Base-by-base conservation (phyloP, 495 filamentous ascomycete genomes). In the Hyphodiscus hymeniophilus region DNA sequence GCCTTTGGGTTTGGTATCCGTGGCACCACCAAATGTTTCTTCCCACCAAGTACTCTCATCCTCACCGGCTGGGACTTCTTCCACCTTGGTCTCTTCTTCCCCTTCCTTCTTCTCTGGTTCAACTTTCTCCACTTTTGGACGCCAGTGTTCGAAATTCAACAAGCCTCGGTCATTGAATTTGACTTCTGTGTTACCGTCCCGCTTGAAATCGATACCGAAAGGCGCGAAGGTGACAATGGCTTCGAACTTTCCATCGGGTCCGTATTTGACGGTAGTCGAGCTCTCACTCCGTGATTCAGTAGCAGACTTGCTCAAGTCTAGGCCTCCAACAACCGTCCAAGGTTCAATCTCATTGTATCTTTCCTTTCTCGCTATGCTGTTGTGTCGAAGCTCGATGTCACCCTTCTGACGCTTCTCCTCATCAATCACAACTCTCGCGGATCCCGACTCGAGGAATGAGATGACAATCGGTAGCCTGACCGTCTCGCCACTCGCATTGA, bases 21-120 rank as follows among this genome's bases (percentile, higher is more conserved):
- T 97, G 60, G 86, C 89, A 47, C 89, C 88, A 43, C 90, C 91
- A 64, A 98, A 97, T 36, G 75, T 75, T 66, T 98, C 92, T 15
- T 98, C 92, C 94, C 92, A 98, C 86, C 89, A 95, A 4, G 87
- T 95, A 60, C 81, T 82, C 60, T 96, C 84, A 48, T 81, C 80
- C 26, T 61, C 52, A n/a, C 39, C 46, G 4, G 49, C 28, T 43
- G 20, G 44, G 15, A 43, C 47, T 18, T 50, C 48, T 12, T 47
- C 47, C 15, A 16, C 23, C 3, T 28, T 30, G 2, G 44, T 21
- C 23, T 50, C 35, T 42, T 77, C 73, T 28, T 75, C 74, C 38
- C 68, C 72, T 51, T 75, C 69, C 54, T 71, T 71, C 54, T 72
- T 69, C 16, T 72, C 66, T 34, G 52, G 51, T 24, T 42, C 52